Evolutionary conservation across 495 filamentous ascomycete species (phyloP), one percentile per base, ranked within the genome.

Genomic region (Lepraria neglecta): DNA sequence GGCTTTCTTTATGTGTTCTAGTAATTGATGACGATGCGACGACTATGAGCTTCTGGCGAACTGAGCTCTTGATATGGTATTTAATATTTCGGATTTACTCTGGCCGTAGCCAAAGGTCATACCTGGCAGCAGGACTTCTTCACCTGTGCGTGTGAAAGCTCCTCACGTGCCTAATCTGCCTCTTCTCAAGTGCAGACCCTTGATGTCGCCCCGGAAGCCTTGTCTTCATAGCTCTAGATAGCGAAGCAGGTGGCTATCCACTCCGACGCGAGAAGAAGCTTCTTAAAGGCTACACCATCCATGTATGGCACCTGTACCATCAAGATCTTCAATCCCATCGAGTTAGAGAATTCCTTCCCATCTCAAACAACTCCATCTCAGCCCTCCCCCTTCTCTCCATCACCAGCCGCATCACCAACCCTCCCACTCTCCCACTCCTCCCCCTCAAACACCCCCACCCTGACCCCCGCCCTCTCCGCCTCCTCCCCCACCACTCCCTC

Each of bases 401-500:
- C 42, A n/a, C 15, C 57, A 24, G 64, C 33, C 53, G 38, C 35
- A 19, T 21, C 42, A n/a, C 15, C 57, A 24, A 65, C 33, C 53
- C 65, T 43, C 5, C 65, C 65, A 9, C 48, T n/a, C 45, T 65
- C 67, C 62, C 67, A 67, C 43, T 61, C 62, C 46, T 43, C 40
- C 28, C 65, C 67, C 46, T 60, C 45, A 46, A 67, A 69, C 30
- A 15, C 46, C 31, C 59, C 54, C 45, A 57, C 42, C 24, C 58
- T 60, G 21, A 72, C 67, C 64, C 79, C 75, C 50, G 76, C 58
- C 3, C 67, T 69, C 50, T 76, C 75, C 73, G 77, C 76, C 60
- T 76, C 77, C 64, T 74, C 73, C 57, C 77, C 65, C 46, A 84
- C 73, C 54, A 72, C 78, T 46, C 73, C 75, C 59, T 82, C 75